Evolutionary conservation across 192 early-diverging fungal genomes (phyloP).

Genomic region (Coemansia sp.): DNA sequence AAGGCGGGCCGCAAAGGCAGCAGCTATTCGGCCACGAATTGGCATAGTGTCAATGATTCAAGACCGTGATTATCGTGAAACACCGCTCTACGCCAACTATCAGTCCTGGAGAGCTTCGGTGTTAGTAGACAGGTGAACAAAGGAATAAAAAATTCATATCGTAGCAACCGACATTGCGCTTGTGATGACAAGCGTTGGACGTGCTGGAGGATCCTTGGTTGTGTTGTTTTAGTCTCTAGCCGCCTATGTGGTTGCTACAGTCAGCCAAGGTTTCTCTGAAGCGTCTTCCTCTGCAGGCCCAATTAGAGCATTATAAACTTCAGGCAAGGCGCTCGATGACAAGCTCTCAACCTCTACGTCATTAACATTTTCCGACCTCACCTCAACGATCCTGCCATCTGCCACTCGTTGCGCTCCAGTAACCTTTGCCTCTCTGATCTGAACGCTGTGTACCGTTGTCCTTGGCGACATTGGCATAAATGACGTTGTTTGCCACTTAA

Average conservation of each 20-base stretch:
- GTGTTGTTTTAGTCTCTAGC: neutral
- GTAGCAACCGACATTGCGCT: neutral
- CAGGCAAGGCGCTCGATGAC: neutral
- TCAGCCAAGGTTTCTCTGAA: neutral
- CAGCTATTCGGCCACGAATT: constrained; percentile 36
- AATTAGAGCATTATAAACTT: neutral
- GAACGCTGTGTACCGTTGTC: neutral
- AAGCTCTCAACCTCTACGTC: neutral
- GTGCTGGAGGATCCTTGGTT: neutral
- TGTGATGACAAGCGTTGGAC: neutral
- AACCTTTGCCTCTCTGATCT: neutral
- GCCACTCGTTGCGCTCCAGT: neutral
- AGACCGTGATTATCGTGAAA: constrained; percentile 41
- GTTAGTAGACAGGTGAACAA: constrained; percentile 6
- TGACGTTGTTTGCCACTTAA: constrained; percentile 24
- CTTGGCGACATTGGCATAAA: neutral
- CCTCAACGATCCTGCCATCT: neutral
- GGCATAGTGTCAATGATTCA: constrained; percentile 49
- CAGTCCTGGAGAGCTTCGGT: constrained; percentile 24
- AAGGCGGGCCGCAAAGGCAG: neutral
- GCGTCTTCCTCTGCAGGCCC: neutral
- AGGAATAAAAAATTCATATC: neutral
- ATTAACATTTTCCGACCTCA: neutral
- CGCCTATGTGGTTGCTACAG: neutral
- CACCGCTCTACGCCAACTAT: constrained; percentile 42